A percentile compares a stretch with the other conserved stretches of the same genome.
These are phyloP conservation scores for Tulasnella sp. DNA, from an alignment of 768 basidiomycete species.

Conservation along the genomic window DNA sequence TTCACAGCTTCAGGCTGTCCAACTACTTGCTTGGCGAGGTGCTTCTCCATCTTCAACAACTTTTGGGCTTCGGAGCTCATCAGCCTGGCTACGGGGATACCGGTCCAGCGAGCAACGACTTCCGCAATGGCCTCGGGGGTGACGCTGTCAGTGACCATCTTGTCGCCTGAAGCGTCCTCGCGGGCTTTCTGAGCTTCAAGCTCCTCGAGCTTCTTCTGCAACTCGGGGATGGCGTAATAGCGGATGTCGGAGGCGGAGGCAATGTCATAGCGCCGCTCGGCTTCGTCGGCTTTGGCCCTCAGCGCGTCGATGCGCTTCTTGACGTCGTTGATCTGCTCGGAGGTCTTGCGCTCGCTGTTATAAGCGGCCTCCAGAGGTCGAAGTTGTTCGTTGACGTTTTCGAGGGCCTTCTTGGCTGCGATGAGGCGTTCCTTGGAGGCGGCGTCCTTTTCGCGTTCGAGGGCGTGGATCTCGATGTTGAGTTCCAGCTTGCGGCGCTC, in stretches of 20 bases:
- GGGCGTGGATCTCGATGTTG: conserved; percentile 92
- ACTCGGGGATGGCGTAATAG: conserved; percentile 90
- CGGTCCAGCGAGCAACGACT: conserved; percentile 92
- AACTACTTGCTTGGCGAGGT: conserved; percentile 61
- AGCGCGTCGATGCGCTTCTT: conserved; percentile 88
- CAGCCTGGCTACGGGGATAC: conserved; percentile 84
- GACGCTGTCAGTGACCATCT: conserved; percentile 64
- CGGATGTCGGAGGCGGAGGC: conserved; percentile 83
- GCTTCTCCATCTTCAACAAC: conserved; percentile 81
- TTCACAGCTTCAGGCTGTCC: conserved; percentile 91
- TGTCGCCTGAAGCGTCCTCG: conserved; percentile 55
- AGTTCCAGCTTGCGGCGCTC: conserved; percentile 88
- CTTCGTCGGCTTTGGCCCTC: conserved; percentile 88
- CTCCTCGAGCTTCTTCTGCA: conserved; percentile 55
- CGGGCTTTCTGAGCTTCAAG: conserved; percentile 67
- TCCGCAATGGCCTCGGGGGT: conserved; percentile 91
- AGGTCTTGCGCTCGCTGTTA: conserved; percentile 81
- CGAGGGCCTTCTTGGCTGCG: conserved; percentile 72
- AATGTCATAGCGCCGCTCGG: conserved; percentile 80
- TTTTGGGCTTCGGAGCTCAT: conserved; percentile 93
- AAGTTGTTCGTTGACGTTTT: conserved; percentile 83
- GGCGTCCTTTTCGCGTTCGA: conserved; percentile 88
- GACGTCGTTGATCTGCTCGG: conserved; percentile 76
- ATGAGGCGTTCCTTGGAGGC: conserved; percentile 84
- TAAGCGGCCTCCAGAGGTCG: conserved; percentile 82